Evolutionary conservation across 371 early-diverging fungal species (phyloP), one percentile per base, ranked within the genome.

Genomic region (Mortierella sp.): DNA sequence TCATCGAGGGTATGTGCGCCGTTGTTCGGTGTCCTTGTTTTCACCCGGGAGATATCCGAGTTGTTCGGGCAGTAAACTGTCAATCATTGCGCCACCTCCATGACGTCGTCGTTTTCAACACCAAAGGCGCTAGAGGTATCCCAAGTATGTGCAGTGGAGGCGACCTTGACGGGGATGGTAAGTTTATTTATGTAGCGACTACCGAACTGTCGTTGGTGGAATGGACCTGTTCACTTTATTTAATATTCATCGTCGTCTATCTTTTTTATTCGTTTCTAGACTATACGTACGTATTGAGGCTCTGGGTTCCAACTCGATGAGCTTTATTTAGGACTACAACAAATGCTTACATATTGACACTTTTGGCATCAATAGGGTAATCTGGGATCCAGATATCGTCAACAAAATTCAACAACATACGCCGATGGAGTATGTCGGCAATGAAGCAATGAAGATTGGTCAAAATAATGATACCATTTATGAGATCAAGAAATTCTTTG

Each of bases 111-210:
- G 96, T 95, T 0, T 96, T 97, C 76, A 86, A 92, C 40, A 85
- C 91, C n/a, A 86, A 90, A 63, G 97, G 97, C 0, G 61, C 73
- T 5, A 85, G 95, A 24, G 93, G 93, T 55, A 77, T 94, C 16
- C 92, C 95, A 0, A 93, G 93, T 73, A 90, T 91, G 92, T 90
- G 93, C 66, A 89, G 92, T 50, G 96, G 96, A 22, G 93, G 94
- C 0, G 97, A 97, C 84, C 76, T 97, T 10, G 97, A 96, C 75
- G 96, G 96, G 15, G 97, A 97, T 85, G 91, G 92, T 80, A 65
- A 58, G 74, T 36, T 33, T 21, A 9, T 16, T 13, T 65, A 7
- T n/a, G 43, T 32, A 22, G 16, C 22, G 28, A 61, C 16, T 43
- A 10, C 22, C 43, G 10, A 6, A 16, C 21, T 52, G 21, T 52